Evolutionary conservation across 768 basidiomycete genomes (phyloP).

Genomic region (Leccinum rimulosum): DNA sequence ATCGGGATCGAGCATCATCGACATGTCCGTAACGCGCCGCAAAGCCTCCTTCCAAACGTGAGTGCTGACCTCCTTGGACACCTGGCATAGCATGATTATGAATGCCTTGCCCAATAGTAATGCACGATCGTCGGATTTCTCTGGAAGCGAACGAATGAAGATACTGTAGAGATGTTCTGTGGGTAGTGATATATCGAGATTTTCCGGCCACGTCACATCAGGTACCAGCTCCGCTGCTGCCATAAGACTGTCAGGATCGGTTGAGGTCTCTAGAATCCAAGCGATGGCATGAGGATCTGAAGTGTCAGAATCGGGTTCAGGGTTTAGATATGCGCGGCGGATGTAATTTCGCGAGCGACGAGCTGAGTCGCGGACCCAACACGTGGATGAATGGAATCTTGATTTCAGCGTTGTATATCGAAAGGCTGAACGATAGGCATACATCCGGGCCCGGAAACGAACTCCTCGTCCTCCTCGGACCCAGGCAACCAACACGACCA

Average conservation of each 20-base stretch:
- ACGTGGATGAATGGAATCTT: not conserved
- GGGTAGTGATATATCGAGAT: conserved; percentile 10
- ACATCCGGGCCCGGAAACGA: not conserved
- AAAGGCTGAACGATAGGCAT: not conserved
- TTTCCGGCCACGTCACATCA: conserved; percentile 15
- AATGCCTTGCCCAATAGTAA: conserved; percentile 5
- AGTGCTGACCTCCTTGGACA: not conserved
- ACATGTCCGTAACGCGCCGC: not conserved
- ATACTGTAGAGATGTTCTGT: conserved; percentile 1
- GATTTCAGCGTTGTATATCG: not conserved
- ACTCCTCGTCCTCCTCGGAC: not conserved
- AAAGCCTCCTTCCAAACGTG: not conserved
- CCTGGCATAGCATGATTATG: conserved; percentile 3
- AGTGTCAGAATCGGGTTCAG: not conserved
- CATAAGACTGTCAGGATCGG: conserved; percentile 11
- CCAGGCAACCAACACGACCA: not conserved
- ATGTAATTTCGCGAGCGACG: not conserved
- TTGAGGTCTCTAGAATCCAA: conserved; percentile 23
- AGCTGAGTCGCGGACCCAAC: not conserved
- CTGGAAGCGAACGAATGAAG: conserved; percentile 1
- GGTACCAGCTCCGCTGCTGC: conserved; percentile 12
- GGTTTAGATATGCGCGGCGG: not conserved
- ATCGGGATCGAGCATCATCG: not conserved
- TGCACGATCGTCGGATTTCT: not conserved
- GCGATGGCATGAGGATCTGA: conserved; percentile 8